phyloP scores from a whole-genome alignment of 2,329 filamentous ascomycete species.

The Colletotrichum sp. region DNA sequence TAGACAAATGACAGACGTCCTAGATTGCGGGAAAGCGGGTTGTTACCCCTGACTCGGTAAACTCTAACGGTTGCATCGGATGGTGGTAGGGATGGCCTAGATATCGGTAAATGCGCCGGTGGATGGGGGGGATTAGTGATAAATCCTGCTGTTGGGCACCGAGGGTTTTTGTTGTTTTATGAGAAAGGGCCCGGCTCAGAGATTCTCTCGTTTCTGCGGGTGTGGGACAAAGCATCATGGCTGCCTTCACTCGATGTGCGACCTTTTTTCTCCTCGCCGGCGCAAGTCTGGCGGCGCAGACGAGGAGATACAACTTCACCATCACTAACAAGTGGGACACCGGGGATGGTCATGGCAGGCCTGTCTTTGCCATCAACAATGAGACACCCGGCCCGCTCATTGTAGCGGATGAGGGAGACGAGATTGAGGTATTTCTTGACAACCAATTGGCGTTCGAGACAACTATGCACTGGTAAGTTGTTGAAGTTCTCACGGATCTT shows the following conservation, averaged over 20 bases:
- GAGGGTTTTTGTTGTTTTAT: neutral
- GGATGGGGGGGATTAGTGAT: neutral
- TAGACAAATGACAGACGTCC: neutral
- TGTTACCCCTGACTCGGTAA: neutral
- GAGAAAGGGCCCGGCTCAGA: neutral
- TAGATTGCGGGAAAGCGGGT: neutral
- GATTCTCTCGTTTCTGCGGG: neutral
- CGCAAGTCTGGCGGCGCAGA: neutral
- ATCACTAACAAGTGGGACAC: constrained; percentile 11
- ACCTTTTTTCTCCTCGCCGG: neutral
- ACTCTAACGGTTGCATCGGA: neutral
- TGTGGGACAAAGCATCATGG: neutral
- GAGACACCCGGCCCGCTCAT: constrained; percentile 14
- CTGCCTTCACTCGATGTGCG: neutral
- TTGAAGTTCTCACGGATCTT: neutral
- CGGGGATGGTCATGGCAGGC: constrained; percentile 8
- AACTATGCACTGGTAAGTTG: constrained; percentile 10
- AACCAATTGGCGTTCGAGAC: constrained; percentile 16
- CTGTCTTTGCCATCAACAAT: constrained; percentile 14
- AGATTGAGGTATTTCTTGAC: constrained; percentile 14
- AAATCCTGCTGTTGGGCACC: neutral
- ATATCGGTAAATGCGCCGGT: neutral
- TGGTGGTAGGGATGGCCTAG: neutral
- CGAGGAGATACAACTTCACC: constrained; percentile 12
- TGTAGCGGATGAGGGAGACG: constrained; percentile 12